Percentiles rank a stretch among this genome's conserved stretches.
Evolutionary conservation across 768 basidiomycete species (phyloP).

Genomic region (Panellus pusillus): DNA sequence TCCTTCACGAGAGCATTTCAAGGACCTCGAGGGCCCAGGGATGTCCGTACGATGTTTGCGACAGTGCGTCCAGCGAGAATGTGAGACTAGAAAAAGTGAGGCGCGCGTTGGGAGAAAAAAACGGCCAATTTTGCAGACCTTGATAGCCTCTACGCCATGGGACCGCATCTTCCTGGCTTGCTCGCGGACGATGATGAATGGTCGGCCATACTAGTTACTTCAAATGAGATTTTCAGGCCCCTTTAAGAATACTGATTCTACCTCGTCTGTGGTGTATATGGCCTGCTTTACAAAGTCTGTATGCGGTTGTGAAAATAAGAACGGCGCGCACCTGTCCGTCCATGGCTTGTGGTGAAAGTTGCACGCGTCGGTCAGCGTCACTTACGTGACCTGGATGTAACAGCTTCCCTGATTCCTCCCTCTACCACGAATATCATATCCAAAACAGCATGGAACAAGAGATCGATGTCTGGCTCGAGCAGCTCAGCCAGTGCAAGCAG

Average conservation of each 20-base stretch:
- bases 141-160: constrained; percentile 94
- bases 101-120: constrained; percentile 1
- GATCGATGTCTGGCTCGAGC: constrained; percentile 96
- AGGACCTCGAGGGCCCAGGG: constrained; percentile 89
- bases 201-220: constrained; percentile 75
- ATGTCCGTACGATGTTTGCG: constrained; percentile 92
- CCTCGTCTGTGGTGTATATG: constrained; percentile 87
- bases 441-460: constrained; percentile 58
- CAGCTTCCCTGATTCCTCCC: constrained; percentile 26
- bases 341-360: constrained; percentile 15
- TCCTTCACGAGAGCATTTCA: constrained; percentile 2
- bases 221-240: constrained; percentile 5
- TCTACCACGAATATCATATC: constrained; percentile 1
- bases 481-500: constrained; percentile 96
- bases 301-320: not conserved
- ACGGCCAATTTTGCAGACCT: constrained; percentile 49
- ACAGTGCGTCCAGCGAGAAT: constrained; percentile 95
- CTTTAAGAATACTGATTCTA: constrained; percentile 25
- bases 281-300: constrained; percentile 54
- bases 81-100: constrained; percentile 61
- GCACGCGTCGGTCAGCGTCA: too few species aligned
- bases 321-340: constrained; percentile 14
- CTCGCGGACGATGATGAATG: constrained; percentile 97
- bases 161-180: constrained; percentile 89
- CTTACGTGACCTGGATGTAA: too few species aligned